Conservation (phyloP, 1,139 yeast species). For the Debaryomyces fabryi region DNA sequence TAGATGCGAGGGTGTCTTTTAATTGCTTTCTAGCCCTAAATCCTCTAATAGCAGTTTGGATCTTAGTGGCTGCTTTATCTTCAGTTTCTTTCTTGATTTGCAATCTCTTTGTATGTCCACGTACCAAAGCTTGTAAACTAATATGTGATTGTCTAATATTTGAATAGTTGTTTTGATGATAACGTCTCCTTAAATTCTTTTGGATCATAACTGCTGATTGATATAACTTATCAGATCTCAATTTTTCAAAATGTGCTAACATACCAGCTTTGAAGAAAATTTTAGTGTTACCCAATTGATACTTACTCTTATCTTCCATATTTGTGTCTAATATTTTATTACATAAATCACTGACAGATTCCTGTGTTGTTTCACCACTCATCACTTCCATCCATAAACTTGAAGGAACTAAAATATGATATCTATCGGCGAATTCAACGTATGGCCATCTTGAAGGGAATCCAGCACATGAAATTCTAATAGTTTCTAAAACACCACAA, state of each 20-base stretch:
- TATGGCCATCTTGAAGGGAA: conserved; percentile 97
- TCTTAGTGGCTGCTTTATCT: conserved; percentile 62
- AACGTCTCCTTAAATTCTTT: conserved; percentile 73
- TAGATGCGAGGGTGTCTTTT: conserved; percentile 47
- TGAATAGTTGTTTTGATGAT: conserved; percentile 63
- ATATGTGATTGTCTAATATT: conserved; percentile 58
- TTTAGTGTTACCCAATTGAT: conserved; percentile 86
- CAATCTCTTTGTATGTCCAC: conserved; percentile 66
- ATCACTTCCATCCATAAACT: conserved; percentile 67
- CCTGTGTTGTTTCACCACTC: conserved; percentile 56
- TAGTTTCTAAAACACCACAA: conserved; percentile 97
- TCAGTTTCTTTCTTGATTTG: conserved; percentile 62
- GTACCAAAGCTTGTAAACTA: conserved; percentile 59
- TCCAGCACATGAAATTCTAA: conserved; percentile 95
- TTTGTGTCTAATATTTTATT: conserved; percentile 64
- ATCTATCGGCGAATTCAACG: conserved; percentile 89
- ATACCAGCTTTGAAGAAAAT: conserved; percentile 97
- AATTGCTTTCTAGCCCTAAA: conserved; percentile 53
- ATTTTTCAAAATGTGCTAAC: conserved; percentile 86
- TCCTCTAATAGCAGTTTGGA: conserved; percentile 80
- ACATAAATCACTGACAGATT: conserved; percentile 65
- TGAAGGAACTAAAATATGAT: conserved; percentile 79
- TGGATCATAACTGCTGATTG: conserved; percentile 84
- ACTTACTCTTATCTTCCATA: conserved; percentile 66
- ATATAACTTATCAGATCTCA: conserved; percentile 76